Percentiles rank a stretch among this genome's conserved stretches.
Conservation (phyloP, 78 protist genomes). For the slime mould (Dictyostelium discoideum) region DNA sequence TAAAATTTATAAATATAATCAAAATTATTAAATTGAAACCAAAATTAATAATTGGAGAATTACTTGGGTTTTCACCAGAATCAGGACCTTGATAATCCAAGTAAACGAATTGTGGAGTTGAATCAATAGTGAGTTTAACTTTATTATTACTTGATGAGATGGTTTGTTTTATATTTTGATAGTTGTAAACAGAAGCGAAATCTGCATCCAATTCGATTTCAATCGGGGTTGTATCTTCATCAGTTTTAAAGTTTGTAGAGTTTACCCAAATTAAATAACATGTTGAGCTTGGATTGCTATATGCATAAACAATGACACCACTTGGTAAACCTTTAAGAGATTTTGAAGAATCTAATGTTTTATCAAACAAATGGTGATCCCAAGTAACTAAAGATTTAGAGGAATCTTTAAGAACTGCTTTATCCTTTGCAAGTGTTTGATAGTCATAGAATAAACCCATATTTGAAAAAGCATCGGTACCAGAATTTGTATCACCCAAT, state of each 20-base stretch:
- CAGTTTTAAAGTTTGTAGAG: neutral
- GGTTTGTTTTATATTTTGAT: neutral
- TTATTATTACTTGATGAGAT: neutral
- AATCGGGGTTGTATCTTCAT: constrained; percentile 8
- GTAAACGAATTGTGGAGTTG: neutral
- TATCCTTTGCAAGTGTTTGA: neutral
- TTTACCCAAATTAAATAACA: constrained; percentile 30
- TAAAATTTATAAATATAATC: too few relatives aligned
- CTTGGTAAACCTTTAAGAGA: neutral
- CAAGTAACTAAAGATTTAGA: neutral
- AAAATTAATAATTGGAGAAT: neutral
- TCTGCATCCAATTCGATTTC: neutral
- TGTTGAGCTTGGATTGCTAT: neutral
- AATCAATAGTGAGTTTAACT: neutral
- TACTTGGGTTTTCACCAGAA: neutral
- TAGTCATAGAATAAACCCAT: constrained; percentile 18
- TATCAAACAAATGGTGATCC: constrained; percentile 11
- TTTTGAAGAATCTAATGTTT: neutral
- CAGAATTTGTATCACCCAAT: neutral
- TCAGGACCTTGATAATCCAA: neutral
- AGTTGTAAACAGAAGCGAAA: neutral
- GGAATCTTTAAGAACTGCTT: constrained; percentile 13
- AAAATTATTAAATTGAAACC: neutral
- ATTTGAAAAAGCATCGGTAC: neutral
- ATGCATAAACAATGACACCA: neutral